Conservation (phyloP, 495 filamentous ascomycete species). For the Penicillium riverlandense region DNA sequence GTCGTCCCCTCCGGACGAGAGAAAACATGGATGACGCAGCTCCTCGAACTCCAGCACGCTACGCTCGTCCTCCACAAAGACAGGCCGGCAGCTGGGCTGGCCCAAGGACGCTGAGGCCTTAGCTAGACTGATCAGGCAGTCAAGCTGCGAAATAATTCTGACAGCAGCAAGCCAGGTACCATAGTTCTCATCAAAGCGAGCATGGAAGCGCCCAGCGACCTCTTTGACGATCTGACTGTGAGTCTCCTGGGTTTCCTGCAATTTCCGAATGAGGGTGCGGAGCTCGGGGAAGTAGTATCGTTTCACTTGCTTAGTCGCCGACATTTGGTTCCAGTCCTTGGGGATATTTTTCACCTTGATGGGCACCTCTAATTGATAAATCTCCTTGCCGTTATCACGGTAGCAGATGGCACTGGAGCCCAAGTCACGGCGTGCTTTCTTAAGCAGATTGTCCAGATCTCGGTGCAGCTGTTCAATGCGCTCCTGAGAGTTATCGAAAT, state of each 20-base stretch:
- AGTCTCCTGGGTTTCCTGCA: conserved; percentile 91
- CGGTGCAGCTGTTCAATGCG: conserved; percentile 62
- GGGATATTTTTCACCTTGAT: conserved; percentile 77
- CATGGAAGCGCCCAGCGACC: conserved; percentile 75
- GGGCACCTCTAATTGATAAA: conserved; percentile 92
- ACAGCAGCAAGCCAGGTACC: conserved; percentile 80
- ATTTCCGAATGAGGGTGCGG: conserved; percentile 67
- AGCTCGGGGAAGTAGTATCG: conserved; percentile 91
- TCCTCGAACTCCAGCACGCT: conserved; percentile 87
- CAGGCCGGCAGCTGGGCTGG: conserved; percentile 78
- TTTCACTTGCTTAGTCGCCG: conserved; percentile 80
- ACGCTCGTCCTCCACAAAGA: conserved; percentile 74
- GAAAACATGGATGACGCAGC: conserved; percentile 90
- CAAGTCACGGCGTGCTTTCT: conserved; percentile 60
- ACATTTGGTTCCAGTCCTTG: conserved; percentile 91
- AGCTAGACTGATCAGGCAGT: conserved; percentile 89
- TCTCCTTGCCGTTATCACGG: conserved; percentile 89
- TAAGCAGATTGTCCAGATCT: conserved; percentile 65
- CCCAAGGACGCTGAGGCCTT: conserved; percentile 80
- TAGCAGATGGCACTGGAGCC: conserved; percentile 66
- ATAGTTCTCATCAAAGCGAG: conserved; percentile 83
- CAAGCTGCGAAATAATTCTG: conserved; percentile 81
- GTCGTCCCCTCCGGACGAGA: conserved; percentile 69
- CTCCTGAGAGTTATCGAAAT: conserved; percentile 85
- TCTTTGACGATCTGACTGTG: conserved; percentile 90